phyloP scores from a whole-genome alignment of 129 eudicot species.

The Helichrysum umbraculigerum region DNA sequence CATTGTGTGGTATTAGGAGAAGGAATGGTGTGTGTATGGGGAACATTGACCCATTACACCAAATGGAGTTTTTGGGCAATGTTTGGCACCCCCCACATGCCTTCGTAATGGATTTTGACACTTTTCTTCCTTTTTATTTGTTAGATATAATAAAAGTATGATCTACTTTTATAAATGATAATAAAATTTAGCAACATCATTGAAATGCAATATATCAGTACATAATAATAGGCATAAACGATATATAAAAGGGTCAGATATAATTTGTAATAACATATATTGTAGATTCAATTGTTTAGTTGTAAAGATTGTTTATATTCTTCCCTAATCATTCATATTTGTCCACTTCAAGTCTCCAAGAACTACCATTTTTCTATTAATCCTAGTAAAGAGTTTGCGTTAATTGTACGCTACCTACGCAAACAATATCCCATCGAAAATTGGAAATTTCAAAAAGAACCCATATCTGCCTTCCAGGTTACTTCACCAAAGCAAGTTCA shows the following conservation, averaged over 20 bases:
- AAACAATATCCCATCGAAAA: neutral
- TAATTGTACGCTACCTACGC: neutral
- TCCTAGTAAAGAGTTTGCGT: neutral
- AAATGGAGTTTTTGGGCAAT: conserved; percentile 34
- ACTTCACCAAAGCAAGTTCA: neutral
- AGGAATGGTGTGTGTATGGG: conserved; percentile 43
- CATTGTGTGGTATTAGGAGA: conserved; percentile 25
- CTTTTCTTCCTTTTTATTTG: neutral
- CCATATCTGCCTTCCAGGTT: neutral
- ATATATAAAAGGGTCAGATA: neutral
- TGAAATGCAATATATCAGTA: neutral
- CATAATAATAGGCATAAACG: neutral
- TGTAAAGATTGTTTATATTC: neutral
- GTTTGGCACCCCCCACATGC: conserved; percentile 32
- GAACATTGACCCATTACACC: conserved; percentile 30
- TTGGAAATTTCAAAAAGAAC: neutral
- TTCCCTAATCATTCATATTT: neutral
- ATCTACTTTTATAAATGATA: neutral
- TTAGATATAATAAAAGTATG: neutral
- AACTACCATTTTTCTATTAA: no score
- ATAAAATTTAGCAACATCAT: neutral
- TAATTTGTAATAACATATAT: neutral
- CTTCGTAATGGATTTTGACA: conserved; percentile 18
- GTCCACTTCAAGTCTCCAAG: neutral
- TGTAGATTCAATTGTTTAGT: neutral